Evolutionary conservation across 2,329 filamentous ascomycete species (phyloP), one percentile per base, ranked within the genome.

Genomic region (Xylariaceae sp.): DNA sequence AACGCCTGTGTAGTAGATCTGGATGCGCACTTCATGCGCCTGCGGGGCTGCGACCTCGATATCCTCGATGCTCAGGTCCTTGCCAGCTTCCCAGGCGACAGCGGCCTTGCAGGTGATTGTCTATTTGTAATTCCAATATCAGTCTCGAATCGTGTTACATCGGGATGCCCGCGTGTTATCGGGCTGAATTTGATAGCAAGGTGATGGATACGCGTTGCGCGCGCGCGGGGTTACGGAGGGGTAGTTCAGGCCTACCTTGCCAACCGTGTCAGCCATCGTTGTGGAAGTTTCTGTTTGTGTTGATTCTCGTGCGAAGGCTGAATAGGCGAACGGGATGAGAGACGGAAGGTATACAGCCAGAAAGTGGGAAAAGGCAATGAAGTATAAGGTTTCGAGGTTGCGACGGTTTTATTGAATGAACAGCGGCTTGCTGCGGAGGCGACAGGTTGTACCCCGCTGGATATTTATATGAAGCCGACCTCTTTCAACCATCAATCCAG

Each of bases 1-100:
- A 69, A 99, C 94, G 73, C 94, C 94, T 47, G 94, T 99, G 78
- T 96, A 95, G 79, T 92, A 86, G 69, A 97, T 89, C 78, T 97
- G 77, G 68, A 99, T 96, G 64, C 94, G 89, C 67, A 99, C 94
- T 76, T 99, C 94, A 74, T 95, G 83, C 54, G 92, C 91, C 73
- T 80, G 85, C 52, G 94, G 94, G 56, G 92, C 87, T 46, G 80
- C 83, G 58, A 99, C 94, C 75, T 97, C 91, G 64, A 99, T 79
- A 61, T 95, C 89, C 75, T 99, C 94, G 61, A 97, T 81, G 63
- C 78, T 83, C 58, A 99, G 82, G 60, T 89, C 86, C 76, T 96
- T 89, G 68, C 88, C 91, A 42, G 94, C 90, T 73, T 91, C 92
- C 94, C 94, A 99, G 70, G 94, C 94, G 57, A 99, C 87, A 65